Conservation (phyloP, 495 filamentous ascomycete genomes). For the Neurospora sp. region DNA sequence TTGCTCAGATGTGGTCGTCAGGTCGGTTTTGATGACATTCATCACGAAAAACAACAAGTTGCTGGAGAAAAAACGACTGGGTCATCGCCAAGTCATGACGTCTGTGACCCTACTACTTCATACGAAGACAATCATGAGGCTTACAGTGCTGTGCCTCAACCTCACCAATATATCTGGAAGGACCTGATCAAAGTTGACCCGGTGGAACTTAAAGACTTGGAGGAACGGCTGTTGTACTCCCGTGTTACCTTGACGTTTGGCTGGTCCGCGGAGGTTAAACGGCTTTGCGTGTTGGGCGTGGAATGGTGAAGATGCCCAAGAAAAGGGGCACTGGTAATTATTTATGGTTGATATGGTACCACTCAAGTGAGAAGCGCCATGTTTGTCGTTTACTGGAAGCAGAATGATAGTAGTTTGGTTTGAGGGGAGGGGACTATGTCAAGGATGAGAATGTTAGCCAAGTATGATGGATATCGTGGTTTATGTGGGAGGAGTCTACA, state of each 20-base stretch:
- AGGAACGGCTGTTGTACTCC: conserved; percentile 39
- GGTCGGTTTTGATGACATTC: background rate
- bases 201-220: conserved; percentile 34
- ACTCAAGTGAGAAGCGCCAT: background rate
- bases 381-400: background rate
- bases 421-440: background rate
- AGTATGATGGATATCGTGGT: background rate
- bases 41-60: background rate
- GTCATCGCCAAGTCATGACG: background rate
- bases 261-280: conserved; percentile 36
- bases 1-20: conserved; percentile 34
- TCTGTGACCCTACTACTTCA: background rate
- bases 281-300: conserved; percentile 39
- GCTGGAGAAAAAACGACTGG: background rate
- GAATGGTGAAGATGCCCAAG: conserved; percentile 22
- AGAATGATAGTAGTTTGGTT: background rate
- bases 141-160: background rate
- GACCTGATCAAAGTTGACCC: conserved; percentile 24
- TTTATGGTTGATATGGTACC: background rate
- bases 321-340: background rate
- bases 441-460: background rate
- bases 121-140: background rate
- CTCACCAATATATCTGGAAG: conserved; percentile 21
- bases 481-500: background rate
- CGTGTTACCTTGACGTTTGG: conserved; percentile 46